These are phyloP conservation scores for Akanthomyces muscarius DNA, from an alignment of 2,329 filamentous ascomycete genomes.

Conservation along the genomic window DNA sequence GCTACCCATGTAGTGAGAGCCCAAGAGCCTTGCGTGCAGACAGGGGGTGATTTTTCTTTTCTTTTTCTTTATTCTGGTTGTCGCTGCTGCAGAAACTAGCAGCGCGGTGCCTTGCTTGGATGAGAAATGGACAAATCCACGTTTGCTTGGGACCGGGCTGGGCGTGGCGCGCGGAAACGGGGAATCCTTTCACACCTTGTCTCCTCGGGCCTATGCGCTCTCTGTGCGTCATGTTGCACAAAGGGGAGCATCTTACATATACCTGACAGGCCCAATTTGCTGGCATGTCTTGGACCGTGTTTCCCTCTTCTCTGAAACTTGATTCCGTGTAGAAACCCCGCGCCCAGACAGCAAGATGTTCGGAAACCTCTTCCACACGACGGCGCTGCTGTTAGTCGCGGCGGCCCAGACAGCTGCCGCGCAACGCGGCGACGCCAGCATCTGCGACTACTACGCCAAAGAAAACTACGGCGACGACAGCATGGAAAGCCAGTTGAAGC, in stretches of 20 bases:
- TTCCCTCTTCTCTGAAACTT: neutral
- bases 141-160: neutral
- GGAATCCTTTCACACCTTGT: neutral
- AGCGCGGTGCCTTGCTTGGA: too few relatives aligned
- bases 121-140: neutral
- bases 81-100: neutral
- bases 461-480: slow-evolving; percentile 24
- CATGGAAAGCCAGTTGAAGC: slow-evolving; percentile 24
- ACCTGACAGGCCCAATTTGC: neutral
- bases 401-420: neutral
- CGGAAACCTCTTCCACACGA: neutral
- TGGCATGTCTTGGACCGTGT: neutral
- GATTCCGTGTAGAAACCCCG: neutral
- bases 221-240: neutral
- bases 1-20: neutral
- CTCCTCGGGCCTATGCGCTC: neutral
- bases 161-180: neutral
- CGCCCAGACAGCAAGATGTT: neutral
- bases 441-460: slow-evolving; percentile 31
- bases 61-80: too few relatives aligned
- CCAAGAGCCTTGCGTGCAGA: neutral
- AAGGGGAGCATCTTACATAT: slow-evolving; percentile 3
- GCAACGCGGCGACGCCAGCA: neutral
- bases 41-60: too few relatives aligned
- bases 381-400: slow-evolving; percentile 2